Evolutionary conservation across 495 filamentous ascomycete species (phyloP).

Genomic region (Evernia prunastri): DNA sequence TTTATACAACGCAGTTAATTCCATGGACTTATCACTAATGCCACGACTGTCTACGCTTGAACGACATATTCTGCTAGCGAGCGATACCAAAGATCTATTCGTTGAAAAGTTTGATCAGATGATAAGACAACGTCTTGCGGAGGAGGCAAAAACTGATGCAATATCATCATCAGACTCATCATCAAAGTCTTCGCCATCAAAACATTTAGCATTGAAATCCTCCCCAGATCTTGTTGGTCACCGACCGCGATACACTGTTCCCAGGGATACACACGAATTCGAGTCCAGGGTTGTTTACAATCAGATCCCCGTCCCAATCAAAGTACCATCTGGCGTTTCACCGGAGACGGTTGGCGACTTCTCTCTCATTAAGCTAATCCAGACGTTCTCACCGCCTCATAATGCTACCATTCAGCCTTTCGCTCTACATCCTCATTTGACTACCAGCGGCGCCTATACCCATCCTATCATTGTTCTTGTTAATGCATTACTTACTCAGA

Average conservation of each 20-base stretch:
- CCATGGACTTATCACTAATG: conserved; percentile 94
- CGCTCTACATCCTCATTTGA: conserved; percentile 82
- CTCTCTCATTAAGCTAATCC: conserved; percentile 92
- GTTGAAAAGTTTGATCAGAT: conserved; percentile 96
- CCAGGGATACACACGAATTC: conserved; percentile 94
- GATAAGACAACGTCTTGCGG: conserved; percentile 60
- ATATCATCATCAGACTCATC: conserved; percentile 29
- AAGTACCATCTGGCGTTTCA: conserved; percentile 85
- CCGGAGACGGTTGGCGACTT: conserved; percentile 98
- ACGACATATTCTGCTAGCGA: conserved; percentile 76
- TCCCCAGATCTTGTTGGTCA: conserved; percentile 38
- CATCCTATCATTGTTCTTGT: conserved; percentile 51
- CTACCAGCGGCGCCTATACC: conserved; percentile 70
- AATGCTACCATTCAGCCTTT: conserved; percentile 78
- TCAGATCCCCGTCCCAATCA: conserved; percentile 91
- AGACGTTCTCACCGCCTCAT: conserved; percentile 81
- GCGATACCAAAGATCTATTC: conserved; percentile 92
- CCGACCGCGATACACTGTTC: conserved; percentile 58
- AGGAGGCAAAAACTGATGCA: conserved; percentile 36
- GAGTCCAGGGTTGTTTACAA: conserved; percentile 93
- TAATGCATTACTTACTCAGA: conserved; percentile 78
- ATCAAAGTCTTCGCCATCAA: conserved; percentile 25
- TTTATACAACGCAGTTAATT: conserved; percentile 87
- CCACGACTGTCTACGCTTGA: conserved; percentile 79
- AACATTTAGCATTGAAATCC: conserved; percentile 30